These are phyloP conservation scores for Diplotaxis tenuifolia DNA, from an alignment of 345 rosid species.

Conservation along the genomic window DNA sequence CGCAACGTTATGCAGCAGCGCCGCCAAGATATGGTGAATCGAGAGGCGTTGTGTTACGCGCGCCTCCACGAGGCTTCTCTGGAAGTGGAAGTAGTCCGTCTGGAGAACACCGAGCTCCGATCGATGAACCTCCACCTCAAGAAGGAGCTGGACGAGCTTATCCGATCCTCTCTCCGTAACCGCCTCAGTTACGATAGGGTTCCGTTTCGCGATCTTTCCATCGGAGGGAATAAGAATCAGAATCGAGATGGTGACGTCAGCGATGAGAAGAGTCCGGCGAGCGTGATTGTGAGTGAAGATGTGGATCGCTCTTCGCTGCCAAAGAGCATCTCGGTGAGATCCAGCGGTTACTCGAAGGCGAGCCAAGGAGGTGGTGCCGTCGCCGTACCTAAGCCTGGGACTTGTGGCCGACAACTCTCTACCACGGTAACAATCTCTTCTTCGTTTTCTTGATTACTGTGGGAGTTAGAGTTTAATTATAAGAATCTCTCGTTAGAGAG, in stretches of 20 bases:
- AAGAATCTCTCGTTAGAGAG: too few species aligned
- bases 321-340: slow-evolving; percentile 78
- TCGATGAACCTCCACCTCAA: slow-evolving; percentile 54
- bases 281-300: slow-evolving; percentile 42
- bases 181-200: slow-evolving; percentile 25
- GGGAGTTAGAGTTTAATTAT: neutral
- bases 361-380: slow-evolving; percentile 23
- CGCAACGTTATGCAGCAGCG: slow-evolving; percentile 46
- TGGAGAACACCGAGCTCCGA: slow-evolving; percentile 66
- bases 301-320: slow-evolving; percentile 54
- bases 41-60: slow-evolving; percentile 64
- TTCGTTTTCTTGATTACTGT: slow-evolving; percentile 8
- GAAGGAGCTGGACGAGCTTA: slow-evolving; percentile 30
- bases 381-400: slow-evolving; percentile 37
- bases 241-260: slow-evolving; percentile 36
- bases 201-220: slow-evolving; percentile 40
- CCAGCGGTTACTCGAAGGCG: slow-evolving; percentile 55
- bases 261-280: slow-evolving; percentile 45
- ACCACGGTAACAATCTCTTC: slow-evolving; percentile 27
- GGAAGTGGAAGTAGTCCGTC: slow-evolving; percentile 58
- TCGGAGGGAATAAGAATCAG: slow-evolving; percentile 35
- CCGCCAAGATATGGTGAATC: slow-evolving; percentile 63
- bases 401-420: slow-evolving; percentile 40
- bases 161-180: slow-evolving; percentile 49
- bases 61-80: slow-evolving; percentile 52